Percentiles rank a stretch among this genome's conserved stretches.
Evolutionary conservation across 768 basidiomycete genomes (phyloP).

Genomic region (Collybiopsis confluens): DNA sequence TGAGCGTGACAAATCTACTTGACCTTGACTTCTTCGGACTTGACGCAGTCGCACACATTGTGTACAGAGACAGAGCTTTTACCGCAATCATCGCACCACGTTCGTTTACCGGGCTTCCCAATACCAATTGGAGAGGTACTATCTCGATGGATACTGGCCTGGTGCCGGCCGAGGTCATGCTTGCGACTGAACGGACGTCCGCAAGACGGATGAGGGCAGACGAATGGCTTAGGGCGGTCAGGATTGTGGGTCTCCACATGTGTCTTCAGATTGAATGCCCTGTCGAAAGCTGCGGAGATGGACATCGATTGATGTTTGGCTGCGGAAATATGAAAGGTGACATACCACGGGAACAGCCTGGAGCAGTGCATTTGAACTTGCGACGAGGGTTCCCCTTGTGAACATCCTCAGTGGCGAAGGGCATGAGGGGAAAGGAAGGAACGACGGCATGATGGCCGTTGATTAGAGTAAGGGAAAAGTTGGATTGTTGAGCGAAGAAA

Average conservation of each 20-base stretch:
- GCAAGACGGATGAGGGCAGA: slow-evolving; percentile 81
- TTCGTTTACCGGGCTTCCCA: slow-evolving; percentile 48
- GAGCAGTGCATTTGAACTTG: slow-evolving; percentile 69
- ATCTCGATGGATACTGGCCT: slow-evolving; percentile 75
- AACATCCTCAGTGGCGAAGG: slow-evolving; percentile 30
- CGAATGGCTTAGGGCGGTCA: slow-evolving; percentile 81
- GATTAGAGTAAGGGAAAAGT: slow-evolving; percentile 47
- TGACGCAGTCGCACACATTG: slow-evolving; percentile 53
- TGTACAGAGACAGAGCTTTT: slow-evolving; percentile 57
- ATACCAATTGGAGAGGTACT: slow-evolving; percentile 55
- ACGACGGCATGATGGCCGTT: slow-evolving; percentile 47
- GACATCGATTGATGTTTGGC: slow-evolving; percentile 4
- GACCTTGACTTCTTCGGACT: slow-evolving; percentile 51
- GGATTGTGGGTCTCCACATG: slow-evolving; percentile 82
- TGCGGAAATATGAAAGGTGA: slow-evolving; percentile 7
- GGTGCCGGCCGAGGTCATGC: slow-evolving; percentile 89
- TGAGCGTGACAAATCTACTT: too few relatives aligned
- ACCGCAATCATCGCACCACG: slow-evolving; percentile 75
- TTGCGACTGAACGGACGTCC: slow-evolving; percentile 93
- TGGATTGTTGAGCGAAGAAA: slow-evolving; percentile 45
- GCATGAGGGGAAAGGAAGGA: slow-evolving; percentile 38
- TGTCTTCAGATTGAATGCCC: slow-evolving; percentile 5
- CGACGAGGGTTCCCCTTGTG: slow-evolving; percentile 63
- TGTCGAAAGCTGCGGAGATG: slow-evolving; percentile 9
- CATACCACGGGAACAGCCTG: slow-evolving; percentile 75